Evolutionary conservation across 306 rosid species (phyloP).

Genomic region (Cicer yamashitae): DNA sequence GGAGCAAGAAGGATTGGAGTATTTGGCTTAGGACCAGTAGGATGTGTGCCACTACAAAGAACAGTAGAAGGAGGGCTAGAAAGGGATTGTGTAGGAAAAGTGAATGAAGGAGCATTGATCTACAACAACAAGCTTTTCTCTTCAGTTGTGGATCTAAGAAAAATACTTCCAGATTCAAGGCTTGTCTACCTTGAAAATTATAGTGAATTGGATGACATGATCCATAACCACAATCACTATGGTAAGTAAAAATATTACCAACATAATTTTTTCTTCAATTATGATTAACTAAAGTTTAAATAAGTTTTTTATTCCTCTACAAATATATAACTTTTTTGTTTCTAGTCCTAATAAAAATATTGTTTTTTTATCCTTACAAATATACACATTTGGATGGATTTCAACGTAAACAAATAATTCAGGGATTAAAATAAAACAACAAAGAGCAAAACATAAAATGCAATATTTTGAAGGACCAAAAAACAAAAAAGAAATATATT

Average conservation of each 20-base stretch:
- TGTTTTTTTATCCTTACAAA: no score
- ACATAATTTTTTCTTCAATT: no score
- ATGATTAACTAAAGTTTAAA: no score
- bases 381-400: no score
- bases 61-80: conserved; percentile 52
- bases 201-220: conserved; percentile 22
- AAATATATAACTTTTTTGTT: no score
- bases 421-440: no score
- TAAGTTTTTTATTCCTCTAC: no score
- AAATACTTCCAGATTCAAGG: conserved; percentile 47
- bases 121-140: conserved; percentile 61
- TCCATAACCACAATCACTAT: conserved; percentile 47
- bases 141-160: conserved; percentile 37
- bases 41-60: conserved; percentile 50
- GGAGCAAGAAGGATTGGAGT: conserved; percentile 51
- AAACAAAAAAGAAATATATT: no score
- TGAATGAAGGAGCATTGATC: conserved; percentile 54
- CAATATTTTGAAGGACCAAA: no score
- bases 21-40: conserved; percentile 28
- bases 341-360: no score
- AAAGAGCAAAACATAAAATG: no score
- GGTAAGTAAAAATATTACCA: conserved; percentile 42
- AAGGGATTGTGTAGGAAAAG: conserved; percentile 46
- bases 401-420: no score
- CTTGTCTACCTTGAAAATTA: conserved; percentile 58